Evolutionary conservation across 805 yeast species (phyloP).

Genomic region (Myxozyma neglecta): DNA sequence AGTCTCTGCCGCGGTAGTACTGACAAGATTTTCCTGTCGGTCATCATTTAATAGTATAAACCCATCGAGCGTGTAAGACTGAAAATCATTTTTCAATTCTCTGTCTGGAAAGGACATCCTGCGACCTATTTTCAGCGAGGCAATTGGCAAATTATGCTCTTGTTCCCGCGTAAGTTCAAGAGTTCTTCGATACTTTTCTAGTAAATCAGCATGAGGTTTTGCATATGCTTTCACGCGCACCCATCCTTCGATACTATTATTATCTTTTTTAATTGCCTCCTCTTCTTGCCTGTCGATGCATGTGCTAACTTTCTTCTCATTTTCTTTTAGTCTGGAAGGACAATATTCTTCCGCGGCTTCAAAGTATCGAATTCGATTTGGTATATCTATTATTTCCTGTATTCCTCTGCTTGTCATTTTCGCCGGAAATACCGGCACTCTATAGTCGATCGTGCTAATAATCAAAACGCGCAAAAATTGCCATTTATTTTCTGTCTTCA

Average conservation of each 20-base stretch:
- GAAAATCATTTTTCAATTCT: no score
- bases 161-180: background rate
- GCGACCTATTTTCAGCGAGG: background rate
- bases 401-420: background rate
- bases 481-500: slow-evolving; percentile 8
- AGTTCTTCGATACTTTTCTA: background rate
- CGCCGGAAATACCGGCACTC: background rate
- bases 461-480: slow-evolving; percentile 4
- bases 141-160: background rate
- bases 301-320: no score
- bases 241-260: background rate
- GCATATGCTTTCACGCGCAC: background rate
- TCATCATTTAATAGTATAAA: no score
- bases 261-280: background rate
- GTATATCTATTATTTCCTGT: background rate
- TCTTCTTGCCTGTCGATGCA: background rate
- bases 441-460: background rate
- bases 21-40: no score
- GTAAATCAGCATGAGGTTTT: background rate
- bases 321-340: background rate
- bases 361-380: slow-evolving; percentile 9
- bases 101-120: background rate
- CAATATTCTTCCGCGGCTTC: background rate
- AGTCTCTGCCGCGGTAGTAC: no score
- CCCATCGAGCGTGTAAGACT: no score